Conservation (phyloP, 169 alveolate species). For the Plasmodium gonderi region DNA sequence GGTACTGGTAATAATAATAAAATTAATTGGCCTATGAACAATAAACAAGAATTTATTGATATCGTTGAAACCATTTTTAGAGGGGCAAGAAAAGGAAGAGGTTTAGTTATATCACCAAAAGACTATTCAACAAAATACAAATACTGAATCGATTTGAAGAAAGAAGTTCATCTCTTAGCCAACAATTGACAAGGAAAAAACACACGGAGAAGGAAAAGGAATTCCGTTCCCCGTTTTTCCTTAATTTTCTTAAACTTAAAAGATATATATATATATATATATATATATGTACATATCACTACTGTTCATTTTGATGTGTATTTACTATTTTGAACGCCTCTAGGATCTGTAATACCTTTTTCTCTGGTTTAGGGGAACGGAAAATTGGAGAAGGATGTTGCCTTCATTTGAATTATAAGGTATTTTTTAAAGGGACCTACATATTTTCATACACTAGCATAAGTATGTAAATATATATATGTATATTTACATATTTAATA, state of each 20-base stretch:
- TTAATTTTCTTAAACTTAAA: not conserved
- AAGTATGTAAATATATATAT: not conserved
- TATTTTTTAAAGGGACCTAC: not conserved
- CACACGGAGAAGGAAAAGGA: not conserved
- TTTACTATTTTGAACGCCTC: too few relatives aligned
- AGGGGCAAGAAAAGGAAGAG: constrained; percentile 99
- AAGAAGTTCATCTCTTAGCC: not conserved
- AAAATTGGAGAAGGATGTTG: not conserved
- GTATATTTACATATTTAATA: not conserved
- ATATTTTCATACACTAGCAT: not conserved
- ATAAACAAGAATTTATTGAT: constrained; percentile 98
- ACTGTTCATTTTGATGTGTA: not conserved
- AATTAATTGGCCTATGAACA: constrained; percentile 97
- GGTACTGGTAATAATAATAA: constrained; percentile 99
- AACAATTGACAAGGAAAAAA: not conserved
- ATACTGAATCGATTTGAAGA: constrained; percentile 80
- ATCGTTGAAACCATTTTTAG: constrained; percentile 96
- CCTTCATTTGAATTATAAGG: not conserved
- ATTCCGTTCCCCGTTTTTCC: not conserved
- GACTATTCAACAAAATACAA: constrained; percentile 96
- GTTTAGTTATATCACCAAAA: constrained; percentile 96
- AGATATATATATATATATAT: too few relatives aligned
- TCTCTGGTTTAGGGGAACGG: not conserved
- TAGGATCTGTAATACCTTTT: too few relatives aligned
- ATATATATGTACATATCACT: too few relatives aligned